Evolutionary conservation across 768 basidiomycete genomes (phyloP).

Genomic region (Phaffia australis): DNA sequence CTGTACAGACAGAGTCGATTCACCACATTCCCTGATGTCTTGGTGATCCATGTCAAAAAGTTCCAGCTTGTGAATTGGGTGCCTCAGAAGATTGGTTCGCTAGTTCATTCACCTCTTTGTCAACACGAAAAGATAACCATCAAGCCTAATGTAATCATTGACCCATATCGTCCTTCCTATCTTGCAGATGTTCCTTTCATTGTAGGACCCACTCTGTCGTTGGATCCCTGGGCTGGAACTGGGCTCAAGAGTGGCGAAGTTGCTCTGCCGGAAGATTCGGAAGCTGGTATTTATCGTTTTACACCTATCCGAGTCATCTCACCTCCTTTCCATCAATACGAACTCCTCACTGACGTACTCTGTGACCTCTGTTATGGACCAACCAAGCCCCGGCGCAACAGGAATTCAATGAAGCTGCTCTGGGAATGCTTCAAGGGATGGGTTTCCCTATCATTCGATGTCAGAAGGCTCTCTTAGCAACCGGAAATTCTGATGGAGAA

Average conservation of each 20-base stretch:
- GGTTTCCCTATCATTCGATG: conserved; percentile 79
- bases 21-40: conserved; percentile 73
- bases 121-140: background rate
- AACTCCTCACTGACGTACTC: background rate
- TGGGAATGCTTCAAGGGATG: conserved; percentile 73
- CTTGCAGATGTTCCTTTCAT: conserved; percentile 69
- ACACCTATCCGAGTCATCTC: background rate
- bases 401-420: conserved; percentile 60
- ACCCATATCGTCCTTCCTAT: background rate
- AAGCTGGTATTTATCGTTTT: conserved; percentile 26
- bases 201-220: conserved; percentile 55
- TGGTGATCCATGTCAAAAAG: conserved; percentile 83
- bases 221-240: conserved; percentile 56
- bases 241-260: conserved; percentile 62
- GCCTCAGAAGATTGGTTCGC: conserved; percentile 73
- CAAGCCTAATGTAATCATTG: background rate
- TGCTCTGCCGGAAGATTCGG: conserved; percentile 52
- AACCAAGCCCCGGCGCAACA: conserved; percentile 43
- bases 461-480: conserved; percentile 82
- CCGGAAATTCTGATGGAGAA: conserved; percentile 59
- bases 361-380: conserved; percentile 17
- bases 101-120: background rate
- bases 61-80: conserved; percentile 97
- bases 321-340: no score
- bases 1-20: conserved; percentile 56